phyloP scores from a whole-genome alignment of 2,329 filamentous ascomycete genomes.

The Talaromyces rugulosus region DNA sequence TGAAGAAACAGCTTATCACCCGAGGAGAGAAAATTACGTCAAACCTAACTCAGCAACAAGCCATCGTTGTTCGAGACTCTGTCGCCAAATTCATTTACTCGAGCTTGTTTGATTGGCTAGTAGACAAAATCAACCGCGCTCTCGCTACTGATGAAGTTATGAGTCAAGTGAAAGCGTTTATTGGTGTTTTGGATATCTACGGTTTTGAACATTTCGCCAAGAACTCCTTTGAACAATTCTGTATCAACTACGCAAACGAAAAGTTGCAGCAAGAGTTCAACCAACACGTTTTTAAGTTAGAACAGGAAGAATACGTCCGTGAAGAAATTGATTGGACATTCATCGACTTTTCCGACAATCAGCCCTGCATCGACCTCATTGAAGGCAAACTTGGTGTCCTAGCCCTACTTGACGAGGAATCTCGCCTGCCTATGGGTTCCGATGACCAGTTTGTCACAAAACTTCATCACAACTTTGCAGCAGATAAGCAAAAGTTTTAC shows the following conservation, averaged over 20 bases:
- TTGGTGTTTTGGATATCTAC: slow-evolving; percentile 98
- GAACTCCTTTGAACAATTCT: slow-evolving; percentile 99
- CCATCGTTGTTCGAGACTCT: slow-evolving; percentile 89
- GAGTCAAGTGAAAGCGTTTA: slow-evolving; percentile 79
- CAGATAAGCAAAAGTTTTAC: slow-evolving; percentile 92
- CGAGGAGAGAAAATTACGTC: slow-evolving; percentile 97
- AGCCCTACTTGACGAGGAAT: slow-evolving; percentile 92
- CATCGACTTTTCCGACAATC: slow-evolving; percentile 98
- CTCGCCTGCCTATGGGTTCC: slow-evolving; percentile 90
- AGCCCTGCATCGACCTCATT: slow-evolving; percentile 97
- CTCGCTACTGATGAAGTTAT: slow-evolving; percentile 86
- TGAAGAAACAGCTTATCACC: slow-evolving; percentile 97
- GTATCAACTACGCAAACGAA: slow-evolving; percentile 99
- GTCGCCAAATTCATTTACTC: slow-evolving; percentile 99
- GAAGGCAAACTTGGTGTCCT: slow-evolving; percentile 94
- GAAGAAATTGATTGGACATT: slow-evolving; percentile 99
- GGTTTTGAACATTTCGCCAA: slow-evolving; percentile 99
- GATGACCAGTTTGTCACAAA: slow-evolving; percentile 97
- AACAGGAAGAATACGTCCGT: slow-evolving; percentile 94
- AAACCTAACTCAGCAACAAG: slow-evolving; percentile 89
- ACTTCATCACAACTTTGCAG: slow-evolving; percentile 86
- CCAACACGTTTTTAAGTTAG: slow-evolving; percentile 97
- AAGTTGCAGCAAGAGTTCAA: slow-evolving; percentile 99
- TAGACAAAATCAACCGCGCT: slow-evolving; percentile 92
- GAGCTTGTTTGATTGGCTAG: slow-evolving; percentile 96